Base-by-base conservation (phyloP, 257 asterid species). In the Solanum dulcamara region DNA sequence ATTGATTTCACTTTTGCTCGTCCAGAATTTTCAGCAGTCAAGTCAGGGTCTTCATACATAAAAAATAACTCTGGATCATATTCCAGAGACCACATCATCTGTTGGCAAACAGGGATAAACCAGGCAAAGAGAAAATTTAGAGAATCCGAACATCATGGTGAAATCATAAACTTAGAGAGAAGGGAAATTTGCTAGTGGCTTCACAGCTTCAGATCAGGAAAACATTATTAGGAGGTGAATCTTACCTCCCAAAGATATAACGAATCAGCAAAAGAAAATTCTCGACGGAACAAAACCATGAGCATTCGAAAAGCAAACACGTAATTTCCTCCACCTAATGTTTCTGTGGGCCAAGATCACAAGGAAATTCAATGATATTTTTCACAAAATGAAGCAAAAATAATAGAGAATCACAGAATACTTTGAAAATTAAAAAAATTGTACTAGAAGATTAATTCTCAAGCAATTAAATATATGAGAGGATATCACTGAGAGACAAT, bases 51-150 rank as follows among this genome's bases (percentile, higher is more conserved):
- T 89, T 95, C 96, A 42, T 93, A 92, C 85, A 85, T 4, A 44
- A 83, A 4, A 84, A 88, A 95, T 40, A 92, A 64, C 68, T 91
- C 95, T 0, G 98, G 98, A 46, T 95, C 94, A 70, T 94, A 95
- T 87, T 95, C 98, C 53, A 95, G 90, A 24, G 98, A 98, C 99
- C 99, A 95, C 99, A 95, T 95, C 97, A 95, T 93, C 99, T 95
- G 91, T 85, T 71, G 44, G 82, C 32, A 66, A 33, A 85, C 24
- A 32, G 18, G 84, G 84, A 84, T 60, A 40, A 40, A 88, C 67
- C 72, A 84, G 70, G 46, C 11, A 72, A 89, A 92, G 95, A 62
- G 4, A 30, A 83, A 38, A 24, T 62, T 44, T 55, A 51, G 79
- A 59, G 53, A 37, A 74, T 28, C 17, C 13, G 28, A 51, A 24